Base-by-base conservation (phyloP, 495 filamentous ascomycete genomes). In the Hyaloscypha hepaticicola region DNA sequence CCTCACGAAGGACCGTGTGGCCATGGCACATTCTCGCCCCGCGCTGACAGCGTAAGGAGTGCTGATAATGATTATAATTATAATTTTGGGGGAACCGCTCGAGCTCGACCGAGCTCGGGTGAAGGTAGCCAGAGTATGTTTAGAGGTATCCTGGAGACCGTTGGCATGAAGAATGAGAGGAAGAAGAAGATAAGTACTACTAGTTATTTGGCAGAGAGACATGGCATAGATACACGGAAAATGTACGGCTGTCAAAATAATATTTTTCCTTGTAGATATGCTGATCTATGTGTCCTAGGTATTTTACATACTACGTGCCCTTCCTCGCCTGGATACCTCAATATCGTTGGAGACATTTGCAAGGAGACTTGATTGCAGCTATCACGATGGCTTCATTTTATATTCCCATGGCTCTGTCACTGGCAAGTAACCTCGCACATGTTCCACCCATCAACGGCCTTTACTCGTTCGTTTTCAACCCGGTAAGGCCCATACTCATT, bases 341-440 rank as follows among this genome's bases (percentile, higher is more conserved):
- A 73, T 99, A 99, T 72, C 85, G 77, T 64, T 90, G 84, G 86
- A 83, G 83, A 5, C 96, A 88, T 73, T 75, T 98, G 28, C 83
- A 88, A 68, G 95, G 96, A 31, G 95, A 99, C 77, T 79, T 97
- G 31, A 80, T 93, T 11, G 93, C 95, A 14, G 85, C 90, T 52
- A 74, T 98, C 59, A 97, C 95, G 2, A 88, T 99, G 77, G 92
- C 94, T 1, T 96, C 93, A 16, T 93, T 99, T 78, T 99, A 99
- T 72, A 90, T 99, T 41, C 95, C 95, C 27, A 97, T 99, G 94
- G 88, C 94, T 0, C 83, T 99, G 28, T 97, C 93, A 5, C 83
- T 93, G 64, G 92, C 94, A n/a, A 86, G 89, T 28, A 99, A 98
- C 74, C 86, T 99, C 45, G 95, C 88, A 7, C 94, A 98, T 71